A percentile compares a stretch with the other conserved stretches of the same genome.
phyloP scores from a whole-genome alignment of 352 stramenopile genomes.

The Globisporangium lucens region DNA sequence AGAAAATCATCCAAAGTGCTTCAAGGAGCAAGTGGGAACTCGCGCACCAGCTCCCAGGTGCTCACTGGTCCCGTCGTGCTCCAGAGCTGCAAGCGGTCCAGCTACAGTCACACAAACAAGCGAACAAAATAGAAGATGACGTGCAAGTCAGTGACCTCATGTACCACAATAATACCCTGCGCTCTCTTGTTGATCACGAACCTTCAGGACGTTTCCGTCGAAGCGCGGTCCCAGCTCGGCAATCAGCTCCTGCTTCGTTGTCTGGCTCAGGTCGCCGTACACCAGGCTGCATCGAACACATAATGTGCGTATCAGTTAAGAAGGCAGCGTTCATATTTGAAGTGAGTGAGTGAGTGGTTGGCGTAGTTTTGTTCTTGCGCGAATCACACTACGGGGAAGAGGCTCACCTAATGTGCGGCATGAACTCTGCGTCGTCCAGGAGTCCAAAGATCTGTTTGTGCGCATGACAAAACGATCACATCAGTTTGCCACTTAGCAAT shows the following conservation, averaged over 20 bases:
- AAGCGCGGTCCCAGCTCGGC: slow-evolving; percentile 38
- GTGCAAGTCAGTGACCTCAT: not conserved
- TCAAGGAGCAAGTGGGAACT: slow-evolving; percentile 20
- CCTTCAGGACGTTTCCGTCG: slow-evolving; percentile 29
- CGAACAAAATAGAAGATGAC: not conserved
- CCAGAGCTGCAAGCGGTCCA: slow-evolving; percentile 53
- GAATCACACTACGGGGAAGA: not conserved
- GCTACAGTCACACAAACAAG: slow-evolving; percentile 14
- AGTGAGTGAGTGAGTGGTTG: not conserved
- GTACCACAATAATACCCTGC: not conserved
- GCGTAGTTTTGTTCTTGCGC: not conserved
- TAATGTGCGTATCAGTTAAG: not conserved
- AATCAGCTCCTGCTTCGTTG: slow-evolving; percentile 28
- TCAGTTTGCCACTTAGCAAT: not conserved
- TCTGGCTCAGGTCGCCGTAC: slow-evolving; percentile 44
- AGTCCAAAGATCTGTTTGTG: slow-evolving; percentile 34
- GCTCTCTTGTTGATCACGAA: slow-evolving; percentile 9
- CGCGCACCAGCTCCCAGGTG: slow-evolving; percentile 37
- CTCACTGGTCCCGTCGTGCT: slow-evolving; percentile 38
- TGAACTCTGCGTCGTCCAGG: slow-evolving; percentile 40
- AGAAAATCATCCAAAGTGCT: not conserved
- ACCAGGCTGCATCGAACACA: slow-evolving; percentile 31
- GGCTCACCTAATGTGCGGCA: slow-evolving; percentile 60
- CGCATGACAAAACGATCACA: not conserved
- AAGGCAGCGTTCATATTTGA: not conserved